Evolutionary conservation across 2,329 filamentous ascomycete species (phyloP).

Genomic region (Lomentospora prolificans): DNA sequence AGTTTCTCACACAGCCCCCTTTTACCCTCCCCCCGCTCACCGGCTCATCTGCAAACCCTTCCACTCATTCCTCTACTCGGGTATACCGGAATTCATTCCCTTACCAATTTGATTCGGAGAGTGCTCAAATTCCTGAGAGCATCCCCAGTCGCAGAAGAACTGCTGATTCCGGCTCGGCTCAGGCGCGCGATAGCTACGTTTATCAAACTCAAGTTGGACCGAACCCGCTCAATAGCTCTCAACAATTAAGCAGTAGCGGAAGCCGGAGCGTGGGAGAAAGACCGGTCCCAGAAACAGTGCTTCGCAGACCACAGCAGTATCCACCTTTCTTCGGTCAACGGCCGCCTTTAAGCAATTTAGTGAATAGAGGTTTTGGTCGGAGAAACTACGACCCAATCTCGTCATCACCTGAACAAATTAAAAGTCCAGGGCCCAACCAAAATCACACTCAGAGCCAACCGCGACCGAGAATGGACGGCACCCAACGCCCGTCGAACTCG

Average conservation of each 20-base stretch:
- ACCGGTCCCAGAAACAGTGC: constrained; percentile 13
- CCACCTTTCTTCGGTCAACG: neutral
- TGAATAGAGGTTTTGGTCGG: neutral
- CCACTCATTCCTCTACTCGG: neutral
- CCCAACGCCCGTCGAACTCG: neutral
- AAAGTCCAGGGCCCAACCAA: neutral
- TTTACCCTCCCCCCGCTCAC: neutral
- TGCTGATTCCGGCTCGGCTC: constrained; percentile 5
- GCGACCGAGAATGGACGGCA: neutral
- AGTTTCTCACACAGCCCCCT: constrained; percentile 5
- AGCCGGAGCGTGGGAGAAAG: constrained; percentile 7
- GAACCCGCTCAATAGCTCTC: constrained; percentile 3
- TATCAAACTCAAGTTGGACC: constrained; percentile 1
- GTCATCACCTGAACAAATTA: neutral
- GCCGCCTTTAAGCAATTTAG: neutral
- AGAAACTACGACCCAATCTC: neutral
- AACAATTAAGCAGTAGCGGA: constrained; percentile 4
- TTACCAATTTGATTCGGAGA: neutral
- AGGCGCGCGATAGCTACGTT: neutral
- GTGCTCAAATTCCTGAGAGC: neutral
- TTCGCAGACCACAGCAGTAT: constrained; percentile 6
- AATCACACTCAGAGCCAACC: neutral
- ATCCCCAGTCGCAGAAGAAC: neutral
- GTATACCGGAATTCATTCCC: neutral
- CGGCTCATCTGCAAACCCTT: neutral